Base-by-base conservation (phyloP, 495 filamentous ascomycete genomes). In the Penicillium pulvis region DNA sequence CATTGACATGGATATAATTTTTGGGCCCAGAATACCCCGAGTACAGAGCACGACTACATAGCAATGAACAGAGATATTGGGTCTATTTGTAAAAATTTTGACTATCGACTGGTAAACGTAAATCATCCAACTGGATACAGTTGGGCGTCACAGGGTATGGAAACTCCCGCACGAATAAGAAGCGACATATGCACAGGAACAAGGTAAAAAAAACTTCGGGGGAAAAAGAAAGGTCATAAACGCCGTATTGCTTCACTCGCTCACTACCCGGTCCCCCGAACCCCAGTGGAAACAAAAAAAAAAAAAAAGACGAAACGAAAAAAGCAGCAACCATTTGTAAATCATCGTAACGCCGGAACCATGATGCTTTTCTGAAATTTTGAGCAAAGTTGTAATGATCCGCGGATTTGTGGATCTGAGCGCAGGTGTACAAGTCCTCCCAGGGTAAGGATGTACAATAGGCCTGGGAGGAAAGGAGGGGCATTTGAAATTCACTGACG, bases 301-400 rank as follows among this genome's bases (percentile, higher is more conserved):
- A n/a, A 46, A 51, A 49, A 35, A 35, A 49, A 56, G 20, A 12
- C n/a, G 30, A 23, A 47, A 33, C 33, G 33, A 30, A 53, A 54
- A 43, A 23, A 23, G 20, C 31, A 51, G 19, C 33, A 17, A 39
- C 42, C 53, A 62, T 33, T 41, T 28, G 11, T n/a, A 49, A 30
- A 30, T 49, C 42, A 42, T 53, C 55, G 20, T 33, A 55, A 69
- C 67, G 64, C 67, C 67, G 44, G 48, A 61, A 47, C 64, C 61
- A 69, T 69, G 64, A 70, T 70, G 67, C 65, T 70, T 66, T 65
- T 67, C 55, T 51, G 49, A 43, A 43, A 43, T 45, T 53, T 41
- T 35, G 8, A 31, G 46, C 14, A 49, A 49, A 49, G 26, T 16
- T 47, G 31, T 52, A 39, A n/a, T 17, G 26, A 28, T 49, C 44